Evolutionary conservation across 1,284 basidiomycete species (phyloP).

Genomic region (Leccinum huronense): DNA sequence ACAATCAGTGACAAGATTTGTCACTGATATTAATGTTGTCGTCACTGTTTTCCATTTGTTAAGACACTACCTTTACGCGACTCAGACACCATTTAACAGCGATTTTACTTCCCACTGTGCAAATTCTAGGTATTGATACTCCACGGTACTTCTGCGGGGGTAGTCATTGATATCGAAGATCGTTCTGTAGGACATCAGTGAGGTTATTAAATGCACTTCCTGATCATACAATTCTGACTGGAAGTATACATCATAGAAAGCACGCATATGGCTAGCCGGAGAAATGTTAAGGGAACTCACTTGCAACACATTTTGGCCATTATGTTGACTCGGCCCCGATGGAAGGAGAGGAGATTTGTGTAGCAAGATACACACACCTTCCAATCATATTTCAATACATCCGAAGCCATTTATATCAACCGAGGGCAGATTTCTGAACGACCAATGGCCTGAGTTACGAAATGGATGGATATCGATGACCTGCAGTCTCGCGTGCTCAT

Average conservation of each 20-base stretch:
- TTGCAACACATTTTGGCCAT: no score
- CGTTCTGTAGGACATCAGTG: background rate
- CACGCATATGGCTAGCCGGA: background rate
- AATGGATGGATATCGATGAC: background rate
- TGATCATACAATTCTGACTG: background rate
- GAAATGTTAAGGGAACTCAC: background rate
- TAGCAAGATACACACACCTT: slow-evolving; percentile 1
- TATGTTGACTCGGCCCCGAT: background rate
- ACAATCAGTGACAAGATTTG: no score
- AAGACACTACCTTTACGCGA: no score
- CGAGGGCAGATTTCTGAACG: background rate
- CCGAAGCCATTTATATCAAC: background rate
- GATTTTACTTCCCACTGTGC: no score
- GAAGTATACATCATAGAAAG: background rate
- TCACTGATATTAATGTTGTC: no score
- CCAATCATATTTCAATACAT: background rate
- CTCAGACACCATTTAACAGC: no score
- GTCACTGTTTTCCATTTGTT: no score
- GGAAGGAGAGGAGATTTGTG: background rate
- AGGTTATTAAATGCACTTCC: background rate
- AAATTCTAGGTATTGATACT: background rate
- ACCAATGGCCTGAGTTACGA: no score
- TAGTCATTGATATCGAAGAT: background rate
- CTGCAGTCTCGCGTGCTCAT: background rate
- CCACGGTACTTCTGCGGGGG: background rate